These are phyloP conservation scores for Aciculosporium take DNA, from an alignment of 2,329 filamentous ascomycete genomes.

Conservation along the genomic window DNA sequence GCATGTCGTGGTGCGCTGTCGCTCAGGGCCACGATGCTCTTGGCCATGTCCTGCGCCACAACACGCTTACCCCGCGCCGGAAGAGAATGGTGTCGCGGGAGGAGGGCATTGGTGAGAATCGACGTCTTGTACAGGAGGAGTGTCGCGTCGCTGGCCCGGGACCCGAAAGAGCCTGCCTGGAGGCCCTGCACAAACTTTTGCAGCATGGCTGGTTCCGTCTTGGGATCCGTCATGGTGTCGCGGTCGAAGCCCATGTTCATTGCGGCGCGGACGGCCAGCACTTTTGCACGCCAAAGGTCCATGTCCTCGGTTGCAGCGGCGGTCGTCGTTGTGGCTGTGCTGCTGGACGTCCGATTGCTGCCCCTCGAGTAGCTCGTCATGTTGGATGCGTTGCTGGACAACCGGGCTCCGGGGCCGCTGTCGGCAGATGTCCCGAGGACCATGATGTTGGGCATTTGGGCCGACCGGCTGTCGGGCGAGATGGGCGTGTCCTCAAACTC, in stretches of 20 bases:
- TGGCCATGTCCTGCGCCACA: conserved; percentile 61
- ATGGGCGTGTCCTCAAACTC: conserved; percentile 86
- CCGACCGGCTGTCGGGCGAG: conserved; percentile 63
- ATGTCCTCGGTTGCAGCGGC: conserved; percentile 52
- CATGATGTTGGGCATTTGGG: conserved; percentile 73
- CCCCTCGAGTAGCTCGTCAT: conserved; percentile 67
- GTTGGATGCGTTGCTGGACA: conserved; percentile 70
- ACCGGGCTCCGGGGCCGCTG: conserved; percentile 48
- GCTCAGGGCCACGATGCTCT: conserved; percentile 64
- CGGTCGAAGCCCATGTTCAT: conserved; percentile 71
- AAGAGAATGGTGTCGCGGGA: conserved; percentile 25
- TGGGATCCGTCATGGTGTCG: conserved; percentile 30
- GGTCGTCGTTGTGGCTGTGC: conserved; percentile 57
- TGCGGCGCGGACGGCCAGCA: conserved; percentile 70
- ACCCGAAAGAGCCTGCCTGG: conserved; percentile 65
- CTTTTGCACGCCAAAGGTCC: conserved; percentile 64
- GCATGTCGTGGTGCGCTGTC: conserved; percentile 52
- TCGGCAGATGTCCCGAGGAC: conserved; percentile 60
- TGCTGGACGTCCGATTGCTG: conserved; percentile 51
- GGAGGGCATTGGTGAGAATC: conserved; percentile 54
- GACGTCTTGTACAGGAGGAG: conserved; percentile 72
- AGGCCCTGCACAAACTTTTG: conserved; percentile 65
- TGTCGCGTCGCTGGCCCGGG: conserved; percentile 51
- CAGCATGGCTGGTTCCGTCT: conserved; percentile 38
- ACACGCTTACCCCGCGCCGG: conserved; percentile 45